Base-by-base conservation (phyloP, 257 asterid genomes). In the Apocynum venetum region DNA sequence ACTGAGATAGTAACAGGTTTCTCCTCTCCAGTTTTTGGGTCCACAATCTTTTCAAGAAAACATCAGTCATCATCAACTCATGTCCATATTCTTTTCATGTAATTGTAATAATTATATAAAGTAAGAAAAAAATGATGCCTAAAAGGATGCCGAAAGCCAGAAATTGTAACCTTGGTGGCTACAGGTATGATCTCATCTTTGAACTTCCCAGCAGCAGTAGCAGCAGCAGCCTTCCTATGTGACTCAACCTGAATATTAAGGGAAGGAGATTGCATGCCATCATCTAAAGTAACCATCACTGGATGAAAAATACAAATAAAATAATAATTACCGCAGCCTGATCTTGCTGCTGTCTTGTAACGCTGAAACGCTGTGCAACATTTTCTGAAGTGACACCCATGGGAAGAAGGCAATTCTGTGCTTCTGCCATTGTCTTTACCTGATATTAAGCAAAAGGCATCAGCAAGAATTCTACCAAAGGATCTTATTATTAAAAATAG, bases 321-420 rank as follows among this genome's bases (percentile, higher is more conserved):
- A 73, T 77, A 59, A 61, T 8, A 81, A 92, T 81, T 87, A 96
- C 99, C 3, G 99, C 99, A 85, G 98, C 99, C 84, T 96, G 94
- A 85, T 96, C 99, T 84, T 93, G 99, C 83, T 93, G 96, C 87
- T 85, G 87, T 88, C 99, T 91, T 43, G 97, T 84, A 83, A 96
- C 93, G 38, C 93, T 94, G 82, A 96, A 96, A 73, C 99, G 97
- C 51, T 89, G 89, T 15, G 98, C 97, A 12, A 96, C 99, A 81
- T 96, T 96, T 87, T 96, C 99, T n/a, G 99, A 96, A 49, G 98
- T 96, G 77, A 96, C 65, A 53, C 99, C 99, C 99, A 96, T 93
- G 38, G 99, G 99, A 78, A 96, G 92, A 85, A 96, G 97, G 84
- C 99, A 96, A 82, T 93, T 87, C 80, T 93, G 99, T 14, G 98